Conservation (phyloP, 2,329 filamentous ascomycete genomes). For the Ophiostoma ulmi region DNA sequence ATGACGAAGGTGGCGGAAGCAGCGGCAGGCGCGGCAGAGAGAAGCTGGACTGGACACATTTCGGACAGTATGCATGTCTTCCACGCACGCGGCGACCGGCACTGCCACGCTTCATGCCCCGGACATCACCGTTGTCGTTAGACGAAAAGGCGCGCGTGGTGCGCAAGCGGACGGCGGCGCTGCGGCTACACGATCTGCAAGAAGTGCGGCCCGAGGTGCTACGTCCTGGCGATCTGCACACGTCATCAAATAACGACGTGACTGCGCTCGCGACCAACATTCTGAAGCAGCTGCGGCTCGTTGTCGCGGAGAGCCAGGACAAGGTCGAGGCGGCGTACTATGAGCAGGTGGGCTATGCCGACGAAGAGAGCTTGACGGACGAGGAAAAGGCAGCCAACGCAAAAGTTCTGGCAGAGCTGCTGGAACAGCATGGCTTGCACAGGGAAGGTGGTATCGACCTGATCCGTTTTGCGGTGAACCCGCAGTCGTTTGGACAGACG, state of each 20-base stretch:
- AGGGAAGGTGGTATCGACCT: constrained; percentile 68
- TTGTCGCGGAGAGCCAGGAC: constrained; percentile 45
- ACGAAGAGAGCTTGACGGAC: constrained; percentile 44
- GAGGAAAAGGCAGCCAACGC: constrained; percentile 33
- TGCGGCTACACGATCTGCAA: constrained; percentile 61
- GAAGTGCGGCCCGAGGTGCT: constrained; percentile 77
- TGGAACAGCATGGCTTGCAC: constrained; percentile 61
- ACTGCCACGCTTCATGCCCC: constrained; percentile 73
- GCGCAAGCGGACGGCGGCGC: constrained; percentile 64
- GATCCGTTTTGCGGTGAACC: constrained; percentile 86
- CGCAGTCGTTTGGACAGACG: constrained; percentile 84
- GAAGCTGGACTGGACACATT: constrained; percentile 76
- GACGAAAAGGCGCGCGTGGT: constrained; percentile 75
- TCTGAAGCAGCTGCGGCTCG: constrained; percentile 52
- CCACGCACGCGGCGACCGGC: constrained; percentile 68
- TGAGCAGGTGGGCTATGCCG: constrained; percentile 36
- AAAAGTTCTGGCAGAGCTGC: constrained; percentile 31
- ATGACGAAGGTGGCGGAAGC: constrained; percentile 53
- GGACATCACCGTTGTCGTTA: constrained; percentile 69
- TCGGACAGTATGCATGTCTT: constrained; percentile 73
- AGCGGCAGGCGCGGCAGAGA: constrained; percentile 66
- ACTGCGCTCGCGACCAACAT: constrained; percentile 71
- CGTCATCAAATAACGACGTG: constrained; percentile 69
- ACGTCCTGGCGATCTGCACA: constrained; percentile 65
- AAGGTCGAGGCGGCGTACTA: constrained; percentile 36